These are phyloP conservation scores for Kluyveromyces sp. DNA, from an alignment of 1,139 yeast genomes.

Conservation along the genomic window DNA sequence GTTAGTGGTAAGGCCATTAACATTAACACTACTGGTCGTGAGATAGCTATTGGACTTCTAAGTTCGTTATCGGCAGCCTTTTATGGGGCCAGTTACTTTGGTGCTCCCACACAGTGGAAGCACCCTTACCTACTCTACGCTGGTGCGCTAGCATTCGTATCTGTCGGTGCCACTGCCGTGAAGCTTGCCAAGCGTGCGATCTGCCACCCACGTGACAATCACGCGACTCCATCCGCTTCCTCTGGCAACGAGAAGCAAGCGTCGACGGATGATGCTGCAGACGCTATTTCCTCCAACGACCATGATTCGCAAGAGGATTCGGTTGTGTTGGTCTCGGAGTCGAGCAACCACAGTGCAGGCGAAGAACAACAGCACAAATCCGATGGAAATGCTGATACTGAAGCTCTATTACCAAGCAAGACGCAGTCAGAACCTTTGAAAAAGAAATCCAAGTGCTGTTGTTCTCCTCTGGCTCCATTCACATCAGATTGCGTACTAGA, in stretches of 20 bases:
- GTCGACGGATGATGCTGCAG: background rate
- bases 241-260: no score
- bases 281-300: background rate
- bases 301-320: constrained; percentile 18
- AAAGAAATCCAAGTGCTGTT: background rate
- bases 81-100: constrained; percentile 9
- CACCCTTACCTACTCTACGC: constrained; percentile 11
- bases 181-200: constrained; percentile 3
- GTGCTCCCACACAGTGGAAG: constrained; percentile 11
- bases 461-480: background rate
- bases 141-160: background rate
- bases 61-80: constrained; percentile 8
- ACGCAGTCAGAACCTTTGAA: no score
- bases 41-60: constrained; percentile 6
- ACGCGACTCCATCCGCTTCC: background rate
- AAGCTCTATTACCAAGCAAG: background rate
- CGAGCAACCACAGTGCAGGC: background rate
- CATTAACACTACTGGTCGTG: background rate
- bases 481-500: constrained; percentile 1
- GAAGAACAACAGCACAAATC: background rate
- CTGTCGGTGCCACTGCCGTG: background rate
- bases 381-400: background rate
- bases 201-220: background rate
- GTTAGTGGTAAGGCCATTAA: background rate
- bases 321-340: constrained; percentile 15